Evolutionary conservation across 106 monocot genomes (phyloP).

Genomic region (Allium fistulosum): DNA sequence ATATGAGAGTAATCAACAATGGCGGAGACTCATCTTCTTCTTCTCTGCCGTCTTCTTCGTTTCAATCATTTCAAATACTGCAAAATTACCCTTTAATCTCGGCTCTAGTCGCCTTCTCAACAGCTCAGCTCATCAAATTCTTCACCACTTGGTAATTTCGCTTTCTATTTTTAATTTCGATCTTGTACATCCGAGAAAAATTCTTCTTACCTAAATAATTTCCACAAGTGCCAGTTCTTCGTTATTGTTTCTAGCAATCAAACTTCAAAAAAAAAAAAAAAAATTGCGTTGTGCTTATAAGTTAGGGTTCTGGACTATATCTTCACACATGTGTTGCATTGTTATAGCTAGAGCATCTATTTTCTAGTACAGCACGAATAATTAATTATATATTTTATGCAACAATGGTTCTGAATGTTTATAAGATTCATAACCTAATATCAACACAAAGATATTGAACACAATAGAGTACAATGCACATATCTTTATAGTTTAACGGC

Average conservation of each 20-base stretch:
- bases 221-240: too few relatives aligned
- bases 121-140: slow-evolving; percentile 26
- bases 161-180: neutral
- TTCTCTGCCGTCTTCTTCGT: slow-evolving; percentile 3
- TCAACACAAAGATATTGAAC: too few relatives aligned
- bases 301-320: neutral
- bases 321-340: neutral
- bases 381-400: too few relatives aligned
- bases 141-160: slow-evolving; percentile 18
- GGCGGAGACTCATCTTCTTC: neutral
- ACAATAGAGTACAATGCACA: too few relatives aligned
- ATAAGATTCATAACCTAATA: too few relatives aligned
- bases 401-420: too few relatives aligned
- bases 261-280: neutral
- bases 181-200: neutral
- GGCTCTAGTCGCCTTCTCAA: slow-evolving; percentile 20
- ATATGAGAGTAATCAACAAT: slow-evolving; percentile 9
- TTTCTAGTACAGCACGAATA: too few relatives aligned
- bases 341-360: neutral
- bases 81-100: slow-evolving; percentile 25
- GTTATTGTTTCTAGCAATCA: too few relatives aligned
- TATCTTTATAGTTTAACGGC: too few relatives aligned
- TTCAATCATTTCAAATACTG: neutral
- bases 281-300: neutral
- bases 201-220: too few relatives aligned